Conservation (phyloP, 1,284 basidiomycete species). For the Anthracocystis setariae region DNA sequence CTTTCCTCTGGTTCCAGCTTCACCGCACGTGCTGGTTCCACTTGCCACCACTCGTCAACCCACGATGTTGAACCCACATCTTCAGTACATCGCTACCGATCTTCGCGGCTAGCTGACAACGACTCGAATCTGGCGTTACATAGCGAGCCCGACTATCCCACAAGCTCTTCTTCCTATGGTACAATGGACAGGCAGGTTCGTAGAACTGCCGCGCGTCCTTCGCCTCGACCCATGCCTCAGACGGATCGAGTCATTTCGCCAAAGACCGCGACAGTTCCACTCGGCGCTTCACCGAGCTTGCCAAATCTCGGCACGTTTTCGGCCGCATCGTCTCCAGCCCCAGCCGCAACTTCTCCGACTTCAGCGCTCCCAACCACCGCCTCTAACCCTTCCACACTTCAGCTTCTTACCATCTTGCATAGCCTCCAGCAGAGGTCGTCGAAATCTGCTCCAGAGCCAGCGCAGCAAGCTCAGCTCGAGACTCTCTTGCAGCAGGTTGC, state of each 20-base stretch:
- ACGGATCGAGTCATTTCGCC: constrained; percentile 25
- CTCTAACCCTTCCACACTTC: constrained; percentile 35
- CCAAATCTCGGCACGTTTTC: constrained; percentile 16
- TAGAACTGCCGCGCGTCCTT: constrained; percentile 20
- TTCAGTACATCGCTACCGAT: constrained; percentile 19
- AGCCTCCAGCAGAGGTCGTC: constrained; percentile 45
- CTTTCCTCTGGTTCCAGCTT: constrained; percentile 37
- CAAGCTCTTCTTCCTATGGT: constrained; percentile 24
- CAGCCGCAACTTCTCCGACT: constrained; percentile 9
- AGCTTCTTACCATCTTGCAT: constrained; percentile 42
- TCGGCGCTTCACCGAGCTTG: constrained; percentile 17
- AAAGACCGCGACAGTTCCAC: constrained; percentile 11
- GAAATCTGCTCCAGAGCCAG: constrained; percentile 44
- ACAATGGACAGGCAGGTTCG: constrained; percentile 27
- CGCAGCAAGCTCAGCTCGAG: constrained; percentile 46
- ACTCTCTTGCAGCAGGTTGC: constrained; percentile 42
- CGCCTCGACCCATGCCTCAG: constrained; percentile 12
- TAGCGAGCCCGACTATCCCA: constrained; percentile 45
- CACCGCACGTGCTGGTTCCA: constrained; percentile 20
- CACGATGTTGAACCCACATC: constrained; percentile 17
- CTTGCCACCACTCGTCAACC: constrained; percentile 9
- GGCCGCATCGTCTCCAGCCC: constrained; percentile 15
- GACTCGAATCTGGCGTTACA: constrained; percentile 31
- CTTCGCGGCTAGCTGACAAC: constrained; percentile 16
- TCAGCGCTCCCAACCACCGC: constrained; percentile 23